Conservation (phyloP, 2,329 filamentous ascomycete genomes). For the Fusarium gaditjirri region DNA sequence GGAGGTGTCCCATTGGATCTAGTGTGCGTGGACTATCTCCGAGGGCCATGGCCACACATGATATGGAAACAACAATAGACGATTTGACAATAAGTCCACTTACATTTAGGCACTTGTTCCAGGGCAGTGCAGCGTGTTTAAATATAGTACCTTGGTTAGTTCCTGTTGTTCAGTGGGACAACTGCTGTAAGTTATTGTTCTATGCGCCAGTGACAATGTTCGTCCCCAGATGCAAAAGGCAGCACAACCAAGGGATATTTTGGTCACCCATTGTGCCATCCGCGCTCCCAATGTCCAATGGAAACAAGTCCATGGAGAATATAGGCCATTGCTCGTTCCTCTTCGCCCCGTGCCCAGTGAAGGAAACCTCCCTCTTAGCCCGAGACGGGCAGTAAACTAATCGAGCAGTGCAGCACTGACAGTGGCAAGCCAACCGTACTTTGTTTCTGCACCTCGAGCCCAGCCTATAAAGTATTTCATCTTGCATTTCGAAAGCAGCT, state of each 20-base stretch:
- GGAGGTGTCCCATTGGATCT: slow-evolving; percentile 34
- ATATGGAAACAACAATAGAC: not conserved
- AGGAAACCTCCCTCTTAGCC: not conserved
- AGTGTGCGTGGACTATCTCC: not conserved
- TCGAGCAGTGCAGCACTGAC: not conserved
- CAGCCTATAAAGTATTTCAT: not conserved
- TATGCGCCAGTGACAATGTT: not conserved
- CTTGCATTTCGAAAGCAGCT: not conserved
- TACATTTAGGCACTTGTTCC: not conserved
- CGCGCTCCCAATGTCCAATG: no score
- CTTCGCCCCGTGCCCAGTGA: not conserved
- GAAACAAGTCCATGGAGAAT: not conserved
- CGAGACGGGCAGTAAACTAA: not conserved
- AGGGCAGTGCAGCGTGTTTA: not conserved
- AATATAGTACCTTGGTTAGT: not conserved
- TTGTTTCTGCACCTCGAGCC: not conserved
- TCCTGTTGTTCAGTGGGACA: not conserved
- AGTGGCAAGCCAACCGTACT: slow-evolving; percentile 7
- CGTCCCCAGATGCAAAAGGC: not conserved
- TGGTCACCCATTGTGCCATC: not conserved
- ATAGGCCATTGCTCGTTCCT: not conserved
- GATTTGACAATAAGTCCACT: not conserved
- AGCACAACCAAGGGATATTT: not conserved
- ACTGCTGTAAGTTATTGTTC: slow-evolving; percentile 1
- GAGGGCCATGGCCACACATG: not conserved